Percentiles rank a stretch among this genome's conserved stretches.
phyloP scores from a whole-genome alignment of 768 basidiomycete genomes.

The Piloderma croceum region DNA sequence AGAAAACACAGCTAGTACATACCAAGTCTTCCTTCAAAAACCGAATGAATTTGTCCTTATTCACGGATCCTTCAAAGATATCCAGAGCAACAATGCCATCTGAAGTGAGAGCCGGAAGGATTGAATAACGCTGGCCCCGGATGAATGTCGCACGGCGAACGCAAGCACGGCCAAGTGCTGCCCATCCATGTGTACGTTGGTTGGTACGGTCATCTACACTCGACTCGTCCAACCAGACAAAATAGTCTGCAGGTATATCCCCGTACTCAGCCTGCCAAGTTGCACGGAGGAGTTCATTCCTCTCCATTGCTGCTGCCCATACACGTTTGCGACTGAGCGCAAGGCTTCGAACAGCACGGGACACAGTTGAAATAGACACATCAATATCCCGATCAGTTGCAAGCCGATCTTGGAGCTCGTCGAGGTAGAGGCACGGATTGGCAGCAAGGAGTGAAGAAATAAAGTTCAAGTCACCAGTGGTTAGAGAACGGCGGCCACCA shows the following conservation, averaged over 20 bases:
- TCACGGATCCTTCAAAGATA: slow-evolving; percentile 29
- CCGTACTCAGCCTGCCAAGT: slow-evolving; percentile 23
- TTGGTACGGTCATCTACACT: slow-evolving; percentile 23
- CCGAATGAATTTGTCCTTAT: no score
- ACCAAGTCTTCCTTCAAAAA: slow-evolving; percentile 18
- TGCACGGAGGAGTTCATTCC: slow-evolving; percentile 9
- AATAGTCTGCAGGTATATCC: no score
- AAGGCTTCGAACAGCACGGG: slow-evolving; percentile 14
- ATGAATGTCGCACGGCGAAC: slow-evolving; percentile 20
- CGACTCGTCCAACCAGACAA: no score
- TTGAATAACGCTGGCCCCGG: slow-evolving; percentile 19
- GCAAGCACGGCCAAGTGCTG: slow-evolving; percentile 17
- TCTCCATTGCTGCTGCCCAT: slow-evolving; percentile 16
- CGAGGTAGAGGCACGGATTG: slow-evolving; percentile 25
- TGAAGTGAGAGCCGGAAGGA: slow-evolving; percentile 20
- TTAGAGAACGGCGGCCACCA: slow-evolving; percentile 14
- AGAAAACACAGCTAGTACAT: slow-evolving; percentile 5
- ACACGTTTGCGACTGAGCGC: slow-evolving; percentile 23
- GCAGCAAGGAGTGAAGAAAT: slow-evolving; percentile 17
- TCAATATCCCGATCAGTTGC: slow-evolving; percentile 11
- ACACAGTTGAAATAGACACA: slow-evolving; percentile 28
- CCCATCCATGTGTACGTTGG: slow-evolving; percentile 18
- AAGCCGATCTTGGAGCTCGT: slow-evolving; percentile 27
- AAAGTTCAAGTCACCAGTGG: slow-evolving; percentile 17
- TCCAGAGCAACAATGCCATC: slow-evolving; percentile 25